Evolutionary conservation across 1,284 basidiomycete genomes (phyloP), one percentile per base, ranked within the genome.

Genomic region (Ustilago sp.): DNA sequence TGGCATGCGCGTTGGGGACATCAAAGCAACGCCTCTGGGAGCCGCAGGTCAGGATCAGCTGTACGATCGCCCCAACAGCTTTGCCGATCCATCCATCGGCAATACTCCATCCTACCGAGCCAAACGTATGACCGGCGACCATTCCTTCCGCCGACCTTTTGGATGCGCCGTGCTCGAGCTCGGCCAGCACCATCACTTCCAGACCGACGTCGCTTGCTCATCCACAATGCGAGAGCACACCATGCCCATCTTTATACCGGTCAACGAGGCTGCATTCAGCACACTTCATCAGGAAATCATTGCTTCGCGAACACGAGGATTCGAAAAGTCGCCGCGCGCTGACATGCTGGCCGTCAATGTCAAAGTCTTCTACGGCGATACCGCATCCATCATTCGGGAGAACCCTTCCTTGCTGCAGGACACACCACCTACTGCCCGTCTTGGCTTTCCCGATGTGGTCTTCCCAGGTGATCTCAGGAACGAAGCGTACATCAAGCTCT

Each of bases 381-480:
- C 91, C 1, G 86, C 89, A 34, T 91, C 90, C 0, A 90, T 97
- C 72, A 89, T 94, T 15, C 90, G 90, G 58, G 94, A 96, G 86
- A 94, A 97, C 85, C 92, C 93, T 6, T 93, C 93, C 1, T 87
- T 96, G n/a, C 88, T 98, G 23, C 91, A 92, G 66, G 93, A 93
- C 75, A 90, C 91, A 6, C 92, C 94, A 0, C 89, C 92, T 43
- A 95, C 94, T 1, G 88, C 93, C 19, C 92, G 94, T 7, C 91
- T 99, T n/a, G 94, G 95, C 34, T 99, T 99, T 84, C 93, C 95
- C 0, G 96, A 98, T 80, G 94, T 97, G 2, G 95, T 97, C 9
- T 95, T 95, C 83, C 95, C 95, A 1, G 94, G 93, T 8, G 93
- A 94, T 75, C 88, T 90, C n/a, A 91, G 95, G 23, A 98, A 98